Percentiles rank a stretch among this genome's conserved stretches.
Conservation (phyloP, 306 rosid species). For the Cicer chorassanicum region DNA sequence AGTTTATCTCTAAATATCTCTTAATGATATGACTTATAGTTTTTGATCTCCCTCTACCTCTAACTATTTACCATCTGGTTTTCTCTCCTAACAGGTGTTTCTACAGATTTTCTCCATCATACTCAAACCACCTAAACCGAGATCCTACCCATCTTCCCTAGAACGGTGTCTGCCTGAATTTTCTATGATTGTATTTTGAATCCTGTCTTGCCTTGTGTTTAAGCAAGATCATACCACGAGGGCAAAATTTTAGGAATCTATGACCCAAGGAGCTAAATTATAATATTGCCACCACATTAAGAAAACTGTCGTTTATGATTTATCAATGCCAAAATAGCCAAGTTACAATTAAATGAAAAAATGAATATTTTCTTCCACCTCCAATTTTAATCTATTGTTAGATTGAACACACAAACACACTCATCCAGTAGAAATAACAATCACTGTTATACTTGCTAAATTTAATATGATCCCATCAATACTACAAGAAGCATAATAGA, state of each 20-base stretch:
- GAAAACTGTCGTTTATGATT: constrained; percentile 17
- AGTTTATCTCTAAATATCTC: neutral
- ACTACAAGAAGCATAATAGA: constrained; percentile 1
- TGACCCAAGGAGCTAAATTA: constrained; percentile 14
- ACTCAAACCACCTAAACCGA: neutral
- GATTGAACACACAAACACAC: neutral
- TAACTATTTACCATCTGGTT: neutral
- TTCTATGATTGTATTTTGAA: neutral
- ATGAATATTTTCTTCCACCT: neutral
- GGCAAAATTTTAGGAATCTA: constrained; percentile 9
- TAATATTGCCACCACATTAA: constrained; percentile 25
- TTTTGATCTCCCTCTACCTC: neutral
- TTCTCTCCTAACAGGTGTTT: neutral
- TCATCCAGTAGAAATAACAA: neutral
- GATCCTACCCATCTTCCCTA: neutral
- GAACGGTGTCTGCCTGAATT: neutral
- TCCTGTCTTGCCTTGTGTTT: neutral
- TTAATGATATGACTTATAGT: neutral
- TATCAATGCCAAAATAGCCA: constrained; percentile 29
- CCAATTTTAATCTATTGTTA: neutral
- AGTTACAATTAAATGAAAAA: neutral
- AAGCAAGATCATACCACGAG: constrained; percentile 13
- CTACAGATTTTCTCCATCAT: neutral
- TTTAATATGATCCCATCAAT: neutral
- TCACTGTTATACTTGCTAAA: constrained; percentile 6